phyloP scores from a whole-genome alignment of 257 asterid species.

The Solanum infundibuliforme region DNA sequence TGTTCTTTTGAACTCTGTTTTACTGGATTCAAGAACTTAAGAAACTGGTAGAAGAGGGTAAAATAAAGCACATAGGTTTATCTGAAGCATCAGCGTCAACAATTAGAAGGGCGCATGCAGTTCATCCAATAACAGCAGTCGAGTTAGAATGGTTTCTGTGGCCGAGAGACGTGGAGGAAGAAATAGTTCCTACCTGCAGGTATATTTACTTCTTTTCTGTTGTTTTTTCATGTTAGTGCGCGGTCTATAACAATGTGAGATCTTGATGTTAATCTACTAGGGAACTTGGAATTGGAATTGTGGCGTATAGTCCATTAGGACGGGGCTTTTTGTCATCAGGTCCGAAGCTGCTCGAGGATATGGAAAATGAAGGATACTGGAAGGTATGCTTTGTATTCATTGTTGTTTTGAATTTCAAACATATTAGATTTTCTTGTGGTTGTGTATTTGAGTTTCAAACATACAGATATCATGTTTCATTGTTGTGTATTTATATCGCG shows the following conservation, averaged over 20 bases:
- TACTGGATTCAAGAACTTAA: slow-evolving; percentile 12
- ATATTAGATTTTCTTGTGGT: not conserved
- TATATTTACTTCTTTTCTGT: not conserved
- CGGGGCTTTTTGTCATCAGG: slow-evolving; percentile 41
- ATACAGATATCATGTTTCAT: not conserved
- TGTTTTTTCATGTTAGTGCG: not conserved
- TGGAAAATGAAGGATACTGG: slow-evolving; percentile 21
- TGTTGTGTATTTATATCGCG: too few species aligned
- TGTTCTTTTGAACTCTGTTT: not conserved
- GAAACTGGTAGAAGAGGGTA: slow-evolving; percentile 12
- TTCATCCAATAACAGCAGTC: slow-evolving; percentile 24
- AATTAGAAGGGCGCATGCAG: slow-evolving; percentile 23
- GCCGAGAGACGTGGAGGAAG: slow-evolving; percentile 20
- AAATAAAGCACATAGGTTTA: slow-evolving; percentile 14
- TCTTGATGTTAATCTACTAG: not conserved
- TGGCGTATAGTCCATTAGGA: slow-evolving; percentile 47
- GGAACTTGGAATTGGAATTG: slow-evolving; percentile 51
- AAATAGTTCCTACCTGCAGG: slow-evolving; percentile 25
- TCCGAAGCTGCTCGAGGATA: slow-evolving; percentile 17
- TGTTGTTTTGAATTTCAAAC: not conserved
- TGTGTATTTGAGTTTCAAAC: not conserved
- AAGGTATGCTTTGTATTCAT: slow-evolving; percentile 9
- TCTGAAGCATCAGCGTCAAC: slow-evolving; percentile 22
- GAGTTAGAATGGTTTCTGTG: slow-evolving; percentile 23
- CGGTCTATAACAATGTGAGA: not conserved